Evolutionary conservation across 768 basidiomycete genomes (phyloP), one percentile per base, ranked within the genome.

Genomic region (Suillus variegatus): DNA sequence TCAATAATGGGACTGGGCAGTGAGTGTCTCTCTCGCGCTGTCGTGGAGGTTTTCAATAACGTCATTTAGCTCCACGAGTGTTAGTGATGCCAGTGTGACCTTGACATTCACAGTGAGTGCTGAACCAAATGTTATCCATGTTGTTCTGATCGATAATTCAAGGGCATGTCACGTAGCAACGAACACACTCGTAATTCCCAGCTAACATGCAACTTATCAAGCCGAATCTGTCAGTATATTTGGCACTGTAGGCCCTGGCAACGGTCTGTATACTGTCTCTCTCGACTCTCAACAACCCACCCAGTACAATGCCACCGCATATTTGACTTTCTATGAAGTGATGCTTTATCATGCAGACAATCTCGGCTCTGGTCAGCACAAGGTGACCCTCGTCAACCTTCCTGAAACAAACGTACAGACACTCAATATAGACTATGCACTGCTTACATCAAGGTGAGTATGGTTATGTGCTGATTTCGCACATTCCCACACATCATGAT

Each of bases 141-240:
- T 40, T 14, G 56, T 20, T 36, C n/a, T 36, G 58, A 49, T 35
- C 71, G 61, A 71, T 67, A 67, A 14, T 40, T 28, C 47, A n/a
- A 75, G 74, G 74, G 74, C 68, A 70, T 64, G 73, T 56, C 61
- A 18, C 64, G 41, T 7, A 65, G 12, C 38, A 12, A 12, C 2
- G 28, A 2, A 18, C 25, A 22, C 0, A 13, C 14, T 18, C 47
- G 6, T 64, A 25, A 18, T 12, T 20, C n/a, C 18, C 28, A 25
- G 41, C 64, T 25, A 10, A 35, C 20, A 36, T 64, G 47, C 18
- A n/a, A 28, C 36, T 43, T 32, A 4, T 44, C 12, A 43, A 81
- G 84, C 82, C 51, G 80, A 81, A 65, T 81, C 78, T 14, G 77
- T 85, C n/a, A 80, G 79, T 0, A 58, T 85, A 9, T 84, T 80